Percentiles rank a stretch among this genome's conserved stretches.
Conservation (phyloP, 2,329 filamentous ascomycete genomes). For the Fusarium bactridioides region DNA sequence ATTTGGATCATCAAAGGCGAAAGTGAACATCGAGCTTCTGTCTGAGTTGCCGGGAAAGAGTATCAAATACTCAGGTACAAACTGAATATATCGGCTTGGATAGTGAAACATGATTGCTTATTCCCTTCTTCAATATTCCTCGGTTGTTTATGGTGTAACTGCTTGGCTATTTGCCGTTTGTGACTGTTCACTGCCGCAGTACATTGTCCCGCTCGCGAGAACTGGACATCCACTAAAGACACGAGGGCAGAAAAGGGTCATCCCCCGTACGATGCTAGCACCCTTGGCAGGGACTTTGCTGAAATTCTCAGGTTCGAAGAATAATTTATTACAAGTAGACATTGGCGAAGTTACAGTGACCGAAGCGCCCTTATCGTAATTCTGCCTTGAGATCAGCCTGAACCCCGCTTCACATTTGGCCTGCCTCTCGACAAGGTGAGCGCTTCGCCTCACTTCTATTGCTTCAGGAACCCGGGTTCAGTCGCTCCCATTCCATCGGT, state of each 20-base stretch:
- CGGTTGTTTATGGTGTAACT: background rate
- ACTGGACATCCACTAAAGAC: fast-evolving
- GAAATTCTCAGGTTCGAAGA: fast-evolving
- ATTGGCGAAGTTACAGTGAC: background rate
- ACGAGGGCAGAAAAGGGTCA: fast-evolving
- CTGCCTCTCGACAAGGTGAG: background rate
- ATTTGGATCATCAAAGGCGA: no score
- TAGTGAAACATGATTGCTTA: background rate
- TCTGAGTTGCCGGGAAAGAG: background rate
- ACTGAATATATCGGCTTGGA: fast-evolving
- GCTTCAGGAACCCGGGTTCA: fast-evolving
- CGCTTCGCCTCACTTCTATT: background rate
- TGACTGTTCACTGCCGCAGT: fast-evolving
- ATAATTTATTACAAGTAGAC: no score
- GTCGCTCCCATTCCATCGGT: no score
- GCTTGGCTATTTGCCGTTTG: background rate
- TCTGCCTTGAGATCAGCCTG: background rate
- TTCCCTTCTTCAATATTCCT: fast-evolving
- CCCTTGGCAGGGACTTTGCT: no score
- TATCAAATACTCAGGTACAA: background rate
- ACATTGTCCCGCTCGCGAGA: fast-evolving
- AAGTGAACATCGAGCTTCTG: background rate
- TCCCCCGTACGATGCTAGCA: background rate
- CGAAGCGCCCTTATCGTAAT: no score
- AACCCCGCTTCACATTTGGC: background rate